Evolutionary conservation across 495 filamentous ascomycete species (phyloP), one percentile per base, ranked within the genome.

Genomic region (Bacidia gigantensis): DNA sequence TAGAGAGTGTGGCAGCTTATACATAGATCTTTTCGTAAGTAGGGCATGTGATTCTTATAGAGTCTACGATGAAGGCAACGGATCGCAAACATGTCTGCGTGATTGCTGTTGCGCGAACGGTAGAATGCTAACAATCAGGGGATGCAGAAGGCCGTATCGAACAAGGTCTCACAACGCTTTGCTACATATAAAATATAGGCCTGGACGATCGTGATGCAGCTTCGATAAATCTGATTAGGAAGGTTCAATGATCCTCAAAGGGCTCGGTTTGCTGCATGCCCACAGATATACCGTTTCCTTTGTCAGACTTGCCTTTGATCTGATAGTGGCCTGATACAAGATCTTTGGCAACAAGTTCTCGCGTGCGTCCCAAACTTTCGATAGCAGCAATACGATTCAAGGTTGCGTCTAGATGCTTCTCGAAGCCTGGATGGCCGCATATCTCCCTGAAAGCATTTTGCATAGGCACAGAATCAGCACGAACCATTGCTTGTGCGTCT

Each of bases 401-500:
- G 0, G 92, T 98, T 11, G 76, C 81, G 56, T 93, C 79, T 26
- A 97, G 71, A 62, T 85, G 82, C 56, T 89, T 68, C 11, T 86
- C 81, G 62, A 98, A 98, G 18, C 83, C 83, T 24, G 75, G 72
- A 48, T 78, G 58, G 2, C 66, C 59, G 46, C 87, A 92, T 3
- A 98, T 86, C 56, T 89, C 76, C 26, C 78, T 75, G 66, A 98
- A 96, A 0, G 93, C 92, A 40, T 79, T 79, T 67, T 90, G 86
- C 92, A 98, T 98, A 10, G 92, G 92, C 32, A 97, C 92, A 3
- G 83, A 88, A 67, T 94, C 89, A 3, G 92, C 92, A 20, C 93
- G 81, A 1, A 98, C 92, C 70, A 83, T 83, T 25, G 89, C 87
- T 23, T 78, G 75, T 25, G 81, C 86, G 55, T 90, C 88, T 60